Evolutionary conservation across 106 monocot species (phyloP), one percentile per base, ranked within the genome.

Genomic region (Apostasia shenzhenica): DNA sequence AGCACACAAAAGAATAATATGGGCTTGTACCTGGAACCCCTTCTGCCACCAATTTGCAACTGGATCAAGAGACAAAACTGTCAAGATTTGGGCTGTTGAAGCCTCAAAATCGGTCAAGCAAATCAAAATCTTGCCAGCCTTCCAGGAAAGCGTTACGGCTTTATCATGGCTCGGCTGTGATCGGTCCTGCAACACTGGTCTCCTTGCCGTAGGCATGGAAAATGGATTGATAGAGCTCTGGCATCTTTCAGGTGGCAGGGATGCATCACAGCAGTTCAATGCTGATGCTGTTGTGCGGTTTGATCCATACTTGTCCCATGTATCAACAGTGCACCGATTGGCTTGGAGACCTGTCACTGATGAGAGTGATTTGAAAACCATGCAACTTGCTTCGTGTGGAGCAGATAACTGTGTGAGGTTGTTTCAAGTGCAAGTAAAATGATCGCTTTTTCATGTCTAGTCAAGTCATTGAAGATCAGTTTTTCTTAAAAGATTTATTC

Each of bases 1-100:
- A 71, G 88, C 86, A 0, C 95, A 99, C 76, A 99, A 93, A 74
- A 90, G 99, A 85, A 99, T 99, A 73, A 99, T 93, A 77, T 99
- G 99, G 99, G 79, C 93, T 54, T 93, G 99, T 38, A 80, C 93
- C 47, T 99, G 99, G 99, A 99, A 90, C 60, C 93, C 93, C 47
- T 81, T 83, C 37, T 51, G 72, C 14, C 79, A 92, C 73, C 80
- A 97, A 75, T 97, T 97, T 73, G 92, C 97, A 5, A 97, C 89
- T 38, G 93, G 99, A 45, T 93, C 99, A 12, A 85, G 99, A 76
- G 97, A 93, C 79, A 99, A 88, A 67, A 85, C 79, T 37, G 91
- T 95, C 8, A 95, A 95, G 78, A 78, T 95, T 42, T 95, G 93
- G 93, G 70, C 79, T 14, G 45, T 99, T 14, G 61, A 72, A 11